Conservation (phyloP, 345 rosid species). For the Raphanus raphanistrum region DNA sequence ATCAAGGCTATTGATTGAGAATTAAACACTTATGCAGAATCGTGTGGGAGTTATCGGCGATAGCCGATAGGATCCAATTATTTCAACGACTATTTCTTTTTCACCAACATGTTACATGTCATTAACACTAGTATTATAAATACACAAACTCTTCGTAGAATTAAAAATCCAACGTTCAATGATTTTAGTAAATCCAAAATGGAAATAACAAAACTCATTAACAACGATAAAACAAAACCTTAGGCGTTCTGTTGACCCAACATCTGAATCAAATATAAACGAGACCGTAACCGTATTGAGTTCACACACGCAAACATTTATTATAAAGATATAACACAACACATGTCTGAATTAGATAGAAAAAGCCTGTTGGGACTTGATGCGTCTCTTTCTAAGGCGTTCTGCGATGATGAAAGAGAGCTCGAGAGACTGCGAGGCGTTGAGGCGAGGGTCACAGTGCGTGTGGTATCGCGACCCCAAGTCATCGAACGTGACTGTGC, state of each 20-base stretch:
- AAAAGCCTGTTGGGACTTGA: conserved; percentile 47
- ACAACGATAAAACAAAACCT: conserved; percentile 22
- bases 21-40: background rate
- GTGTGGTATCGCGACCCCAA: conserved; percentile 68
- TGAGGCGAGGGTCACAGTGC: conserved; percentile 67
- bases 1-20: background rate
- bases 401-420: conserved; percentile 70
- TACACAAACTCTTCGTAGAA: background rate
- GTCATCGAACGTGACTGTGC: conserved; percentile 67
- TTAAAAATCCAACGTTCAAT: background rate
- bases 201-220: conserved; percentile 7
- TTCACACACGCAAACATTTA: conserved; percentile 14
- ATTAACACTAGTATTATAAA: background rate
- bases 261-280: conserved; percentile 19
- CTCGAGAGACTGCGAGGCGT: conserved; percentile 72
- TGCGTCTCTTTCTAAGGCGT: conserved; percentile 70
- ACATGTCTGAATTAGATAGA: conserved; percentile 16
- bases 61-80: background rate
- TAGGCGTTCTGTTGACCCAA: conserved; percentile 6
- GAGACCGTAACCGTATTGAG: conserved; percentile 10
- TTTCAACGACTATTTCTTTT: background rate
- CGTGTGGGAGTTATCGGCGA: background rate
- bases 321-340: conserved; percentile 6
- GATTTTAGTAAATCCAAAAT: conserved; percentile 16
- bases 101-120: background rate